A percentile compares a stretch with the other conserved stretches of the same genome.
These are phyloP conservation scores for Venturia pyrina DNA, from an alignment of 2,329 filamentous ascomycete species.

Conservation along the genomic window DNA sequence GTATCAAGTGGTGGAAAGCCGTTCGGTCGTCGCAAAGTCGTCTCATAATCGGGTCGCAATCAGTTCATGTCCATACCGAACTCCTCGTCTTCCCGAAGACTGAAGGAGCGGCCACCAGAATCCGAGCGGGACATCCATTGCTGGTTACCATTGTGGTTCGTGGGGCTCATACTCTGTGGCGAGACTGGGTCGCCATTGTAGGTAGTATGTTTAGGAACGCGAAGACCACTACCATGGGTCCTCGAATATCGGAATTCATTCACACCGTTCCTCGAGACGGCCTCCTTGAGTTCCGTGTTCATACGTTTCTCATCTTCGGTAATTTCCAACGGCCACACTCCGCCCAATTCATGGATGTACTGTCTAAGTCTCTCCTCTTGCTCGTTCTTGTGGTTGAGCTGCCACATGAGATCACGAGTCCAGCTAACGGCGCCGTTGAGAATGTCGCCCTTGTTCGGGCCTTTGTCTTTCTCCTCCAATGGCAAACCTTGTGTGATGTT, in stretches of 20 bases:
- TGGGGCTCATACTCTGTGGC: constrained; percentile 44
- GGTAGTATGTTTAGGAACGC: constrained; percentile 89
- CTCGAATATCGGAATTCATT: constrained; percentile 77
- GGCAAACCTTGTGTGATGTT: constrained; percentile 90
- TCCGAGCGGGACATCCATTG: constrained; percentile 16
- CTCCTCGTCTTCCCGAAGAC: constrained; percentile 92
- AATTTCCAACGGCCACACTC: constrained; percentile 67
- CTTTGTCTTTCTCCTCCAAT: constrained; percentile 95
- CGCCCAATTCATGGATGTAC: constrained; percentile 60
- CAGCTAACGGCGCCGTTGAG: constrained; percentile 94
- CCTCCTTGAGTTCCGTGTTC: constrained; percentile 84
- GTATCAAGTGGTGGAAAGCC: constrained; percentile 9
- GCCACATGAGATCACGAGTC: constrained; percentile 97
- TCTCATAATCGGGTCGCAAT: background rate
- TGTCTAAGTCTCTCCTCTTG: constrained; percentile 81
- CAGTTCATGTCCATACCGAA: constrained; percentile 54
- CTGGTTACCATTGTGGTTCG: constrained; percentile 45
- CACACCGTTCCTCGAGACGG: constrained; percentile 69
- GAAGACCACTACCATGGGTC: constrained; percentile 69
- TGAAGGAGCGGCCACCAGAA: constrained; percentile 36
- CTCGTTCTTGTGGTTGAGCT: constrained; percentile 78
- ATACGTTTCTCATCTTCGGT: constrained; percentile 92
- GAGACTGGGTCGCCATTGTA: constrained; percentile 68
- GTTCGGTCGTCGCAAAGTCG: background rate
- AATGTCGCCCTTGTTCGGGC: constrained; percentile 97